phyloP scores from a whole-genome alignment of 2,329 filamentous ascomycete species.

The Metarhizium guizhouense region DNA sequence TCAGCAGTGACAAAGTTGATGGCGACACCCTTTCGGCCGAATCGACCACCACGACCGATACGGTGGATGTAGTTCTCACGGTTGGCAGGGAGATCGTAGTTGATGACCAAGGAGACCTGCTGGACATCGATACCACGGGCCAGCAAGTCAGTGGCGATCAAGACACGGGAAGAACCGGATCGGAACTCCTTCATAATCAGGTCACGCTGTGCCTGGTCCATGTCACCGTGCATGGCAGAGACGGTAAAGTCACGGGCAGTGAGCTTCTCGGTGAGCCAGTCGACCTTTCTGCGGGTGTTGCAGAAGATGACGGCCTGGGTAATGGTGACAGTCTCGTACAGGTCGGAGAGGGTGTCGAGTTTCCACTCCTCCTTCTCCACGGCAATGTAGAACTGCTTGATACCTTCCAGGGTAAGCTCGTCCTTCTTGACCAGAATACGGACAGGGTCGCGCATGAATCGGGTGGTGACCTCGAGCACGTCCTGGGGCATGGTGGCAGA shows the following conservation, averaged over 20 bases:
- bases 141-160: constrained; percentile 95
- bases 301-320: constrained; percentile 99
- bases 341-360: constrained; percentile 94
- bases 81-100: constrained; percentile 98
- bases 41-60: constrained; percentile 98
- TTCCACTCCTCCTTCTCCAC: constrained; percentile 99
- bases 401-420: constrained; percentile 98
- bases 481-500: constrained; percentile 99
- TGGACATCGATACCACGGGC: constrained; percentile 99
- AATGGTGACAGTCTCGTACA: constrained; percentile 99
- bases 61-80: constrained; percentile 99
- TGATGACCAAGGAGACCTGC: constrained; percentile 99
- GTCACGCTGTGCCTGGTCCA: constrained; percentile 97
- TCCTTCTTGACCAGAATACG: constrained; percentile 99
- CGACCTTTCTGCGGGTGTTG: constrained; percentile 99
- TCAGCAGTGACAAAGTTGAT: constrained; percentile 99
- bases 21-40: constrained; percentile 99
- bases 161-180: constrained; percentile 93
- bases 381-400: constrained; percentile 99
- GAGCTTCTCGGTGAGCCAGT: constrained; percentile 99
- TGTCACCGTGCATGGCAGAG: constrained; percentile 99
- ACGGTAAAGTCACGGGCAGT: constrained; percentile 98
- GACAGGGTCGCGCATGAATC: constrained; percentile 99
- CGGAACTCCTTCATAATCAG: constrained; percentile 99
- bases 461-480: constrained; percentile 97